Conservation (phyloP, 2,329 filamentous ascomycete species). For the Paecilomyces formosus region DNA sequence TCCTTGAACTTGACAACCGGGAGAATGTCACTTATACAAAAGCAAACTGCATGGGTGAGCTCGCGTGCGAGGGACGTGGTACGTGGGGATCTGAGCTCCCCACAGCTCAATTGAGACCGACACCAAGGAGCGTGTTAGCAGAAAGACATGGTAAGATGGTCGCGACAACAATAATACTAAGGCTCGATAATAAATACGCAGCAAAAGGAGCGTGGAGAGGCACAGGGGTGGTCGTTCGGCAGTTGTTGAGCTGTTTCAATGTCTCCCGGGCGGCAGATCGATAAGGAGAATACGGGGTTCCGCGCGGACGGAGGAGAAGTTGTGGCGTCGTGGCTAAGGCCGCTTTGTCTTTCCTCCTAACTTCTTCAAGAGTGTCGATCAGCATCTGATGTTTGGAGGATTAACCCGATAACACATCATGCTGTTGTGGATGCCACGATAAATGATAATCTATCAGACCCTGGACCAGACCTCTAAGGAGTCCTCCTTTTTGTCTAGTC, state of each 20-base stretch:
- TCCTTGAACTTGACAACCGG: conserved; percentile 8
- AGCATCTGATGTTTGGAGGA: background rate
- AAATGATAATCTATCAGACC: no score
- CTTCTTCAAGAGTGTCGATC: background rate
- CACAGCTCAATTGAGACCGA: background rate
- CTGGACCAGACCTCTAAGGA: no score
- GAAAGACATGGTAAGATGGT: background rate
- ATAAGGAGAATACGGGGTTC: background rate
- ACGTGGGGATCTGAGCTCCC: conserved; percentile 1
- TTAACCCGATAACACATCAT: background rate
- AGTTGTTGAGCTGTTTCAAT: background rate
- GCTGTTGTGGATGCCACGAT: background rate
- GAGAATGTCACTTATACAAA: background rate
- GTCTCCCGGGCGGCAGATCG: background rate
- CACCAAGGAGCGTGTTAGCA: background rate
- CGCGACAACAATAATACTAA: background rate
- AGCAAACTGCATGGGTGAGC: background rate
- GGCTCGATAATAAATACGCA: background rate
- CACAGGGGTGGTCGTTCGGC: background rate
- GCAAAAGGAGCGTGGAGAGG: background rate
- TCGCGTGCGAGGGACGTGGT: background rate
- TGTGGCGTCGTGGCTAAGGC: background rate
- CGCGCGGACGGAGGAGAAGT: background rate
- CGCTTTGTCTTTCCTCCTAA: background rate
- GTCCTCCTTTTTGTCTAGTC: no score